Conservation (phyloP, 257 asterid genomes). For the Solanum clarkiae region DNA sequence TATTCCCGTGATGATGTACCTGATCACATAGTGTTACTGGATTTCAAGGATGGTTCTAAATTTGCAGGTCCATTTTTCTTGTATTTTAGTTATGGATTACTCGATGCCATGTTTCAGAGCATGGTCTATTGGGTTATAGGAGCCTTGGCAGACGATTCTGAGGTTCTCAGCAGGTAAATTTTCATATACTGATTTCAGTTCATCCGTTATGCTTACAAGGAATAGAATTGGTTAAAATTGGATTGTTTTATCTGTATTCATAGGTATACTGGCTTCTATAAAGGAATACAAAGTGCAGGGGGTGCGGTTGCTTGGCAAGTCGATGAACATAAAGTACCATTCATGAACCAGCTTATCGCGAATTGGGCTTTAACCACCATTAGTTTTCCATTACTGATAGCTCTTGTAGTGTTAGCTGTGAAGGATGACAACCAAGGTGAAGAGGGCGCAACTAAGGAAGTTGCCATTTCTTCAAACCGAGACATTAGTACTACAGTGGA, state of each 20-base stretch:
- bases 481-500: background rate
- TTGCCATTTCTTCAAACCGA: background rate
- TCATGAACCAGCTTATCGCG: conserved; percentile 28
- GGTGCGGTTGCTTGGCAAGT: conserved; percentile 67
- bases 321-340: conserved; percentile 35
- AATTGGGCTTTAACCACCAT: conserved; percentile 48
- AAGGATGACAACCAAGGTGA: conserved; percentile 32
- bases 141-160: conserved; percentile 80
- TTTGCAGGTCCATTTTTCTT: conserved; percentile 79
- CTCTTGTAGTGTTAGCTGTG: conserved; percentile 39
- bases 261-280: conserved; percentile 51
- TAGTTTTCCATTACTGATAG: conserved; percentile 40
- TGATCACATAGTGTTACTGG: conserved; percentile 16
- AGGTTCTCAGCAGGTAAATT: conserved; percentile 73
- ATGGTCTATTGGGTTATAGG: conserved; percentile 93
- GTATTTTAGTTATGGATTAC: conserved; percentile 80
- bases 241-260: background rate
- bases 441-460: background rate
- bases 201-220: background rate
- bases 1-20: conserved; percentile 34
- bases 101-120: conserved; percentile 91
- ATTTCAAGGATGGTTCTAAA: conserved; percentile 61
- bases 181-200: background rate
- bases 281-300: conserved; percentile 71
- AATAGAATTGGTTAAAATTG: background rate